A percentile compares a stretch with the other conserved stretches of the same genome.
These are phyloP conservation scores for Phytopythium vexans DNA, from an alignment of 352 stramenopile species.

Conservation along the genomic window DNA sequence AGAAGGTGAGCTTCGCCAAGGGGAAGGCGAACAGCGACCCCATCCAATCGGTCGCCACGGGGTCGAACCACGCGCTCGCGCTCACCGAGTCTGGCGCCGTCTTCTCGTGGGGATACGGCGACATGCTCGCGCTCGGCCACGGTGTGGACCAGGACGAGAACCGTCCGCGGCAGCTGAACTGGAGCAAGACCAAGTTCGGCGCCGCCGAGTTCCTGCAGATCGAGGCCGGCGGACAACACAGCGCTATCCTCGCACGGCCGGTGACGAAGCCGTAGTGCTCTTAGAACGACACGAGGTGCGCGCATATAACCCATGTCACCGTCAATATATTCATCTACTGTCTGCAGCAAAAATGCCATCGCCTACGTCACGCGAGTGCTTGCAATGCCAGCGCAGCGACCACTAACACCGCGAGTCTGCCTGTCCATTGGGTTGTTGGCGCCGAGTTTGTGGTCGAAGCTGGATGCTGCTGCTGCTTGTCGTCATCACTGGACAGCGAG, in stretches of 20 bases:
- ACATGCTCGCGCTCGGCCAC: conserved; percentile 90
- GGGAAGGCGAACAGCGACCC: conserved; percentile 20
- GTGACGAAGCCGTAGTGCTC: not conserved
- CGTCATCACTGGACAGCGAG: not conserved
- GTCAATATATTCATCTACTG: too few relatives aligned
- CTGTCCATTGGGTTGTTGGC: not conserved
- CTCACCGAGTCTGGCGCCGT: conserved; percentile 73
- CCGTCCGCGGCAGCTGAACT: conserved; percentile 59
- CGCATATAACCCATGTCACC: too few relatives aligned
- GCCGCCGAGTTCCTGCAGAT: conserved; percentile 67
- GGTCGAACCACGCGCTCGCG: conserved; percentile 87
- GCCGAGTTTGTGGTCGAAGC: conserved; percentile 5
- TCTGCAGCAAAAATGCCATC: too few relatives aligned
- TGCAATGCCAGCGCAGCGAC: too few relatives aligned
- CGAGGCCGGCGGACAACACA: conserved; percentile 88
- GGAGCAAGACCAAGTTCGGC: conserved; percentile 67
- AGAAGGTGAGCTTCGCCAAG: conserved; percentile 54
- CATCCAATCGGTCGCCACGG: conserved; percentile 58
- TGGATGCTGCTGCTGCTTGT: conserved; percentile 9
- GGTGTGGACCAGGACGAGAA: conserved; percentile 81
- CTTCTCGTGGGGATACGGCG: conserved; percentile 91
- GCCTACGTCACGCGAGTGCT: too few relatives aligned
- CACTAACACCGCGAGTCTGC: too few relatives aligned
- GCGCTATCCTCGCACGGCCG: conserved; percentile 54
- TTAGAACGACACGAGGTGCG: too few relatives aligned